Evolutionary conservation across 2,329 filamentous ascomycete species (phyloP).

Genomic region (Colletotrichum endophyticum): DNA sequence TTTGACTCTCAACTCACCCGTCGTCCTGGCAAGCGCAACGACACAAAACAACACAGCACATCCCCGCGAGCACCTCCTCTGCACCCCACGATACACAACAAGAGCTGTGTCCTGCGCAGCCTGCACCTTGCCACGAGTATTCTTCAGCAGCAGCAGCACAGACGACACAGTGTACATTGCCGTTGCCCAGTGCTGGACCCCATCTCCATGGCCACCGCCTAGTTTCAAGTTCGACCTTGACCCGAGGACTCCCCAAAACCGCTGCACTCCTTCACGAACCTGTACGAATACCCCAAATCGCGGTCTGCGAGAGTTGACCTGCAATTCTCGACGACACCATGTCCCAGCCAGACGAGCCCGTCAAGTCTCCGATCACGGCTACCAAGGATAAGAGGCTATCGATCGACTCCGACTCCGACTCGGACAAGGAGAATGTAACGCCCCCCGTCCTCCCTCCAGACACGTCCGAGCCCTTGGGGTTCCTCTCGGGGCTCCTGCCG

Average conservation of each 20-base stretch:
- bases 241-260: not conserved
- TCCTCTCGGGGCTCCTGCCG: not conserved
- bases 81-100: slow-evolving; percentile 5
- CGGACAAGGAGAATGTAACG: slow-evolving; percentile 23
- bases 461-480: not conserved
- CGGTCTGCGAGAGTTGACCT: slow-evolving; percentile 6
- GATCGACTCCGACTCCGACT: slow-evolving; percentile 16
- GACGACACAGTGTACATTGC: slow-evolving; percentile 9
- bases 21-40: slow-evolving; percentile 1
- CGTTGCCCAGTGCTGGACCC: not conserved
- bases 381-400: slow-evolving; percentile 21
- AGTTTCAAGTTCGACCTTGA: slow-evolving; percentile 1
- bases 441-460: slow-evolving; percentile 12
- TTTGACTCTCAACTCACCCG: not conserved
- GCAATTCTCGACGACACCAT: slow-evolving; percentile 28
- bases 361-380: slow-evolving; percentile 23
- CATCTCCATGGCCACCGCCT: slow-evolving; percentile 21
- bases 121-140: not conserved
- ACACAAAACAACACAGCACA: not conserved
- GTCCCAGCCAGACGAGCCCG: slow-evolving; percentile 36
- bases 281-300: not conserved
- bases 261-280: not conserved
- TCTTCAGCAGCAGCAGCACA: slow-evolving; percentile 10
- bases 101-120: not conserved
- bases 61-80: not conserved